A percentile compares a stretch with the other conserved stretches of the same genome.
These are phyloP conservation scores for Auriscalpium vulgare DNA, from an alignment of 768 basidiomycete genomes.

Conservation along the genomic window DNA sequence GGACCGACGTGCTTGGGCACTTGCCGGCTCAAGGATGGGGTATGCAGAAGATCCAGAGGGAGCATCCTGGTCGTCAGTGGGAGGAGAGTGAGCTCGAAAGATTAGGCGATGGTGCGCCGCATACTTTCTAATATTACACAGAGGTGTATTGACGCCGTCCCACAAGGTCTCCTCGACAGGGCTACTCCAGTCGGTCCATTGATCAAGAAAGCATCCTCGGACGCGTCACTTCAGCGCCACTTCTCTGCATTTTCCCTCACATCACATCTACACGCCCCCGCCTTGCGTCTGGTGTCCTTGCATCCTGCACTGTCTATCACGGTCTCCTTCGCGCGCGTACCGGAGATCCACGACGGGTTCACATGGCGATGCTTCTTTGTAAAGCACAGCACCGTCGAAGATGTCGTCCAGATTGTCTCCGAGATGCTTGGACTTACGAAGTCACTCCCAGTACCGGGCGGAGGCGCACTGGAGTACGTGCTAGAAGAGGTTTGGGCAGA, in stretches of 20 bases:
- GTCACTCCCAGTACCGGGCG: slow-evolving; percentile 57
- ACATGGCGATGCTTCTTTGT: slow-evolving; percentile 60
- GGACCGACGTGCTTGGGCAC: slow-evolving; percentile 46
- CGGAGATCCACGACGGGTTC: slow-evolving; percentile 72
- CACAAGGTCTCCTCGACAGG: slow-evolving; percentile 42
- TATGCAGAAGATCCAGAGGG: slow-evolving; percentile 53
- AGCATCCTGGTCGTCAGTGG: slow-evolving; percentile 57
- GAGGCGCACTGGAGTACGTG: slow-evolving; percentile 62
- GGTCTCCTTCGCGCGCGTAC: slow-evolving; percentile 57
- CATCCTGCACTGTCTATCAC: slow-evolving; percentile 49
- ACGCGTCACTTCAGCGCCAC: slow-evolving; percentile 34
- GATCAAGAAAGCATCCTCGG: slow-evolving; percentile 32
- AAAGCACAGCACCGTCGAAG: slow-evolving; percentile 43
- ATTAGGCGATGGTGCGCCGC: slow-evolving; percentile 51
- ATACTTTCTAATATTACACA: neutral
- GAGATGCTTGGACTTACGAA: slow-evolving; percentile 67
- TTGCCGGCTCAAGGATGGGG: slow-evolving; percentile 58
- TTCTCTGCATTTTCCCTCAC: slow-evolving; percentile 70
- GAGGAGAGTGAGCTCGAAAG: slow-evolving; percentile 61
- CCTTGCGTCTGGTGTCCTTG: slow-evolving; percentile 63
- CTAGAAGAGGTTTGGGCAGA: slow-evolving; percentile 62
- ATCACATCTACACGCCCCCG: slow-evolving; percentile 56
- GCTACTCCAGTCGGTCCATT: slow-evolving; percentile 43
- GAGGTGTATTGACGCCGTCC: too few species aligned
- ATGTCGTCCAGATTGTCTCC: slow-evolving; percentile 42